These are phyloP conservation scores for Nitzschia sp. DNA, from an alignment of 108 stramenopile species.

Conservation along the genomic window DNA sequence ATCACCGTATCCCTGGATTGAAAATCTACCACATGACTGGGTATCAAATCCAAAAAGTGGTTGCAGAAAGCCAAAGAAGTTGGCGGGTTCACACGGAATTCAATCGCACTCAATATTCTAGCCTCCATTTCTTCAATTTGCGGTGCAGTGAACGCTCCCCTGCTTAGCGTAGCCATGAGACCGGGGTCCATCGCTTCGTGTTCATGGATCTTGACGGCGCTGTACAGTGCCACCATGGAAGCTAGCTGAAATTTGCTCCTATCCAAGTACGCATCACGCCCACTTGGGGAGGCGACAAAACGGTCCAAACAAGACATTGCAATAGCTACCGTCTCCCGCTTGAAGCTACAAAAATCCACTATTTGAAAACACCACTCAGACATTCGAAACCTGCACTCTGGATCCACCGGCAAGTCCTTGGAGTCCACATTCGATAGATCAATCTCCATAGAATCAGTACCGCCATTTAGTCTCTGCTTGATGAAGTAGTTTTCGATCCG, in stretches of 20 bases:
- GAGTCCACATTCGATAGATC: neutral
- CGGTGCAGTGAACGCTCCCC: neutral
- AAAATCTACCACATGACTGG: neutral
- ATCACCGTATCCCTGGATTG: neutral
- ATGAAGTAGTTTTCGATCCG: conserved; percentile 12
- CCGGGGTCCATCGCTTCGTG: conserved; percentile 18
- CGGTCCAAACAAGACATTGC: conserved; percentile 64
- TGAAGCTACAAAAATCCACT: conserved; percentile 49
- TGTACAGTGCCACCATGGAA: conserved; percentile 59
- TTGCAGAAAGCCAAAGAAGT: conserved; percentile 22
- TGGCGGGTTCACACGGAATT: conserved; percentile 23
- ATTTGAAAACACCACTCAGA: conserved; percentile 65
- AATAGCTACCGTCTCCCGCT: conserved; percentile 62
- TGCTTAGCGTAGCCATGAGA: conserved; percentile 17
- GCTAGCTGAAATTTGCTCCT: conserved; percentile 57
- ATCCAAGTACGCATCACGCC: conserved; percentile 30
- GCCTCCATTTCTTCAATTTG: conserved; percentile 28
- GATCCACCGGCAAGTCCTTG: conserved; percentile 32
- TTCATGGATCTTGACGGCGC: conserved; percentile 60
- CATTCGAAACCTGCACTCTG: conserved; percentile 56
- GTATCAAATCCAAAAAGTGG: conserved; percentile 13
- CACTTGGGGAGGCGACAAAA: conserved; percentile 28
- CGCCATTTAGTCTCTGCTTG: neutral
- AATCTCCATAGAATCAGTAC: conserved; percentile 5
- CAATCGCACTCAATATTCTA: conserved; percentile 7